phyloP scores from a whole-genome alignment of 805 yeast species.

The Ogataea pini region DNA sequence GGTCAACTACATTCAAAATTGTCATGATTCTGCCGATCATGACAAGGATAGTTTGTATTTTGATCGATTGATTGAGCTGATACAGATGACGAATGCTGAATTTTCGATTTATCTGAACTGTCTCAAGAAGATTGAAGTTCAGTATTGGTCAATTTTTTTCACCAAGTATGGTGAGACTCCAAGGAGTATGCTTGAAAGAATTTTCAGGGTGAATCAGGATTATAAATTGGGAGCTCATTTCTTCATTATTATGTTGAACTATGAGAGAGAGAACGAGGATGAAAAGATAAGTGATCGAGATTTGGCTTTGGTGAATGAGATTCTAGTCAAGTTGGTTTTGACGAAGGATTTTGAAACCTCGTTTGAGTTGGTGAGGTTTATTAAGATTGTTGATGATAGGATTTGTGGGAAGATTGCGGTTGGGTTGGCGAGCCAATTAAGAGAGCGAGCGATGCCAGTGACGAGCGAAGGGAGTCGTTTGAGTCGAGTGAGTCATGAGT shows the following conservation, averaged over 20 bases:
- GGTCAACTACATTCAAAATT: conserved; percentile 38
- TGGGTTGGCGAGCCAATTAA: conserved; percentile 20
- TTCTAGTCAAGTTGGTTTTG: conserved; percentile 43
- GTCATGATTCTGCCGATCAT: conserved; percentile 34
- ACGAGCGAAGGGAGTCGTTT: neutral
- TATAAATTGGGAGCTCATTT: conserved; percentile 53
- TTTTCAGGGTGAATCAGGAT: conserved; percentile 38
- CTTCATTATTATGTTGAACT: conserved; percentile 52
- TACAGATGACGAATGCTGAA: conserved; percentile 33
- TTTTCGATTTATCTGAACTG: conserved; percentile 49
- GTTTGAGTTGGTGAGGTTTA: conserved; percentile 54
- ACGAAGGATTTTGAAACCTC: conserved; percentile 52
- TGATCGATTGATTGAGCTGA: conserved; percentile 33
- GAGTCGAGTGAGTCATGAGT: conserved; percentile 2
- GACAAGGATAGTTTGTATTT: conserved; percentile 32
- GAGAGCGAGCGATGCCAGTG: neutral
- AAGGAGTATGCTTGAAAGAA: conserved; percentile 42
- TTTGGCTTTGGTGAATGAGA: conserved; percentile 42
- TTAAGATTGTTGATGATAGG: conserved; percentile 47
- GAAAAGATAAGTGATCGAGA: conserved; percentile 34
- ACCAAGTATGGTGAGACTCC: conserved; percentile 44
- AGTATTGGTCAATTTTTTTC: conserved; percentile 52
- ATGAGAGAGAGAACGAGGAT: conserved; percentile 41
- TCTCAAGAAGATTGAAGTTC: conserved; percentile 54
- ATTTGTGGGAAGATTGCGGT: conserved; percentile 40